phyloP scores from a whole-genome alignment of 495 filamentous ascomycete genomes.

The Thermothielavioides terrestris region DNA sequence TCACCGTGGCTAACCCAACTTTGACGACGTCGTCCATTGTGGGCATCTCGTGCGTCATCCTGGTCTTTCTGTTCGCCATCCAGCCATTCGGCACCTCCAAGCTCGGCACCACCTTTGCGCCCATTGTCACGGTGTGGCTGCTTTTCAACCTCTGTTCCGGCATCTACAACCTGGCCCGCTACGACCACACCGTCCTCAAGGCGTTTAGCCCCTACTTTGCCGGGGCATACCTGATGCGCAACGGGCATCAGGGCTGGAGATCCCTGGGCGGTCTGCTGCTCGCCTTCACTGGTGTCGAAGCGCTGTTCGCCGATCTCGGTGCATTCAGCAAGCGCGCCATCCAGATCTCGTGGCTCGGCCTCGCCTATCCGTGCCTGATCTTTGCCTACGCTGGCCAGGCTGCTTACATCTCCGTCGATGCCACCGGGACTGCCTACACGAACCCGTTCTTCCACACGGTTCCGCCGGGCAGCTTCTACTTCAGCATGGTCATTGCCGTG shows the following conservation, averaged over 20 bases:
- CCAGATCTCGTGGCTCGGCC: slow-evolving; percentile 55
- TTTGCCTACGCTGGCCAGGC: slow-evolving; percentile 67
- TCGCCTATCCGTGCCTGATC: slow-evolving; percentile 57
- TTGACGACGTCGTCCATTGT: slow-evolving; percentile 49
- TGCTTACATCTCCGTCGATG: slow-evolving; percentile 54
- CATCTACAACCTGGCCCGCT: slow-evolving; percentile 57
- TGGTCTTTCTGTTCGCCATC: slow-evolving; percentile 57
- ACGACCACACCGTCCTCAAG: slow-evolving; percentile 59
- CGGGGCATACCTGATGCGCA: slow-evolving; percentile 49
- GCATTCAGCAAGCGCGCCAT: slow-evolving; percentile 57
- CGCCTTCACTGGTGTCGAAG: slow-evolving; percentile 66
- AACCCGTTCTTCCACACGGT: slow-evolving; percentile 66
- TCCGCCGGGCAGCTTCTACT: slow-evolving; percentile 58
- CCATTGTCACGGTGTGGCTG: slow-evolving; percentile 69
- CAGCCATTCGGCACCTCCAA: slow-evolving; percentile 64
- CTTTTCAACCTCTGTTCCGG: slow-evolving; percentile 56
- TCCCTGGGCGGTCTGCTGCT: slow-evolving; percentile 60
- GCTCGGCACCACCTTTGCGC: slow-evolving; percentile 55
- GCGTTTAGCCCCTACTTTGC: slow-evolving; percentile 64
- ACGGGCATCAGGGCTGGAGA: slow-evolving; percentile 56
- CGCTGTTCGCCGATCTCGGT: slow-evolving; percentile 65
- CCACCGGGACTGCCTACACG: slow-evolving; percentile 50
- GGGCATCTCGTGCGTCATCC: slow-evolving; percentile 59
- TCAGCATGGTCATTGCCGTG: slow-evolving; percentile 55
- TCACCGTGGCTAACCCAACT: slow-evolving; percentile 39